Evolutionary conservation across 225 moss, liverwort and hornwort species (phyloP), one percentile per base, ranked within the genome.

Genomic region (Ulota crispa): DNA sequence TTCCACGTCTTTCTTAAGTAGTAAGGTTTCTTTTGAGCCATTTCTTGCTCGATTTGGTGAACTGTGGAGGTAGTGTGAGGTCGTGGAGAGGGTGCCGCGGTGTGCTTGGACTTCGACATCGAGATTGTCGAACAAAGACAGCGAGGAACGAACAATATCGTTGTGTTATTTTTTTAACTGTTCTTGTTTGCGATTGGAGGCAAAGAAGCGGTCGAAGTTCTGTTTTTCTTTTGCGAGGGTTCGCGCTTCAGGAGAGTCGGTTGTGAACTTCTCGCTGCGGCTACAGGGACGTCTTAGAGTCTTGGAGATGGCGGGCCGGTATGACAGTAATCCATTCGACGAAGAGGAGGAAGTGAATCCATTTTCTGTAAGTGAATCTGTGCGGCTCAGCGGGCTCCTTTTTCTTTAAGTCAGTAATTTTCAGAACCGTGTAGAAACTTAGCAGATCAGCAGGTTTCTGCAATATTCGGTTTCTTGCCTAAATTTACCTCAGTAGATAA

Each of bases 301-400:
- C 65, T 79, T 73, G 62, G 79, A 88, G 83, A 97, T 97, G 96
- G 96, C 95, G 81, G 95, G 93, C 60, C 92, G 91, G 45, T 97
- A 93, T 76, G 95, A 97, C 76, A 86, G 78, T 79, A 95, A 95
- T 89, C 96, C 95, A 67, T 97, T 97, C 70, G 95, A 97, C 36
- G 95, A 87, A 81, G 84, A 93, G 75, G 96, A 93, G 43, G 93
- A 97, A 89, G 95, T 97, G 81, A 95, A 97, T 72, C 96, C 96
- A 20, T 97, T 97, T 61, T 85, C 95, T 77, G 96, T 96, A 85
- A 96, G 96, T 86, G 42, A 52, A 63, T 64, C 23, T 34, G 61
- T 67, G 65, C 56, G 70, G 57, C 70, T 74, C 62, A 13, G 5
- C 31, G 77, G 23, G 86, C 61, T 24, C 62, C 53, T 53, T 72